These are phyloP conservation scores for Spatholobus suberectus DNA, from an alignment of 306 rosid genomes.

Conservation along the genomic window DNA sequence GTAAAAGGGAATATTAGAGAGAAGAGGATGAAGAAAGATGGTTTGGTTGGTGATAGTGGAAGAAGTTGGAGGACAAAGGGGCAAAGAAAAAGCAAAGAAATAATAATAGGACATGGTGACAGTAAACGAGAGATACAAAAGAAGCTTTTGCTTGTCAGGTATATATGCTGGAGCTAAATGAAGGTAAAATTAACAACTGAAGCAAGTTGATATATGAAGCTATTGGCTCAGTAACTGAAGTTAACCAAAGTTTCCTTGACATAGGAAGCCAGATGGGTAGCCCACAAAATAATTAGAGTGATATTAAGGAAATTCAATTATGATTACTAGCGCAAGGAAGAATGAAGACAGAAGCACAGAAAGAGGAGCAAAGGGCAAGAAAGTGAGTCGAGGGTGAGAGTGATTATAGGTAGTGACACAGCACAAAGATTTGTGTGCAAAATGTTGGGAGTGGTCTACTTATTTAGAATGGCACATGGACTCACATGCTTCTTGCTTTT, in stretches of 20 bases:
- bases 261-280: too few species aligned
- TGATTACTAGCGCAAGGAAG: not conserved
- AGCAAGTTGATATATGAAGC: conserved; percentile 20
- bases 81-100: conserved; percentile 6
- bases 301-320: conserved; percentile 1
- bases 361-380: not conserved
- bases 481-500: conserved; percentile 69
- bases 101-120: conserved; percentile 11
- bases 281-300: conserved; percentile 8
- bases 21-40: conserved; percentile 17
- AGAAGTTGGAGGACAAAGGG: not conserved
- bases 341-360: not conserved
- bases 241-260: conserved; percentile 24
- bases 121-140: conserved; percentile 9
- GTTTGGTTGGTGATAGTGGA: conserved; percentile 26
- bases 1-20: not conserved
- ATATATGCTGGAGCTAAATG: not conserved
- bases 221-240: conserved; percentile 23
- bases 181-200: conserved; percentile 16
- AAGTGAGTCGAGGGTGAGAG: conserved; percentile 32
- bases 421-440: conserved; percentile 41
- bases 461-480: conserved; percentile 76
- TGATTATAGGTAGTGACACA: conserved; percentile 7
- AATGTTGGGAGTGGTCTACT: conserved; percentile 49
- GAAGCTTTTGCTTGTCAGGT: conserved; percentile 7